phyloP scores from a whole-genome alignment of 495 filamentous ascomycete species.

The Aspergillus ellipticus region DNA sequence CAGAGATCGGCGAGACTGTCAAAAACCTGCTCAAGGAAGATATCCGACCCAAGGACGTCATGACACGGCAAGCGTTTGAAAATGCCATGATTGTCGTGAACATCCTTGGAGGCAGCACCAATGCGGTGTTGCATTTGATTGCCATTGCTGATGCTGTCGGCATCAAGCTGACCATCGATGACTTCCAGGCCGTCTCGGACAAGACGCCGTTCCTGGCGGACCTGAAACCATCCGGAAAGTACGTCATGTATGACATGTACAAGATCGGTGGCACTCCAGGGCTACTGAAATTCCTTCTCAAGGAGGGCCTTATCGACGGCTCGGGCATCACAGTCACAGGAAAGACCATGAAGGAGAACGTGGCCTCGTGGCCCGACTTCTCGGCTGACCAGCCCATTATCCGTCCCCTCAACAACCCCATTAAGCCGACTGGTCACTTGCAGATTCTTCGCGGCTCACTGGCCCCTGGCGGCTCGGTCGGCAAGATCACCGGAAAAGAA shows the following conservation, averaged over 20 bases:
- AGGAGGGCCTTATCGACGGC: constrained; percentile 85
- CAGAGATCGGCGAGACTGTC: constrained; percentile 79
- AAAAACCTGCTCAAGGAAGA: constrained; percentile 82
- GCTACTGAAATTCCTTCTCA: constrained; percentile 86
- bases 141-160: constrained; percentile 94
- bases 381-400: constrained; percentile 85
- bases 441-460: constrained; percentile 92
- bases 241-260: constrained; percentile 90
- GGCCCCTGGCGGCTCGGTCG: constrained; percentile 87
- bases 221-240: constrained; percentile 95
- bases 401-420: constrained; percentile 83
- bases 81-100: constrained; percentile 95
- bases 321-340: constrained; percentile 90
- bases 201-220: constrained; percentile 90
- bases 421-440: constrained; percentile 93
- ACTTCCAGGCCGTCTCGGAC: constrained; percentile 94
- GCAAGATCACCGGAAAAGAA: constrained; percentile 99
- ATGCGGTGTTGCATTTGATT: constrained; percentile 94
- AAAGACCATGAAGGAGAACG: constrained; percentile 87
- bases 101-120: constrained; percentile 94
- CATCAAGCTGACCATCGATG: constrained; percentile 90
- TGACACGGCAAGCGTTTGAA: constrained; percentile 90
- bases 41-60: constrained; percentile 82
- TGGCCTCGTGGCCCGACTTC: constrained; percentile 73
- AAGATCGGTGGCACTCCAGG: constrained; percentile 89